Conservation (phyloP, 345 rosid genomes). For the Punica granatum region DNA sequence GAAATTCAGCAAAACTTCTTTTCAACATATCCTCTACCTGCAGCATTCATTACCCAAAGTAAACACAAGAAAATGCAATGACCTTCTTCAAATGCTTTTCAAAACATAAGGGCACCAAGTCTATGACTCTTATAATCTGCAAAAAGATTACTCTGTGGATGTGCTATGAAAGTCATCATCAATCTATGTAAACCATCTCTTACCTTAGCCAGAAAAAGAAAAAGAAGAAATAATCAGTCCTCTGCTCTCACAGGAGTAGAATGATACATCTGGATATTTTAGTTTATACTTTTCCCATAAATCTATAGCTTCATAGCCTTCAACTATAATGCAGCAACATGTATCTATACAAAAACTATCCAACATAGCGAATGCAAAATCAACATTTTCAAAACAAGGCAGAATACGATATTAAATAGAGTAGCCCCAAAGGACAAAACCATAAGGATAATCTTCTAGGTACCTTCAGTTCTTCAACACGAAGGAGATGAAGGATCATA, state of each 20-base stretch:
- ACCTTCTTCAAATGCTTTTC: neutral
- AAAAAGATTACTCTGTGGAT: neutral
- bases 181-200: neutral
- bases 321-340: neutral
- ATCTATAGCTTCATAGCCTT: neutral
- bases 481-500: conserved; percentile 96
- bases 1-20: conserved; percentile 98
- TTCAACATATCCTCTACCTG: conserved; percentile 99
- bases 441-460: conserved; percentile 3
- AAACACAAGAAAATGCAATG: neutral
- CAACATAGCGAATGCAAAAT: neutral
- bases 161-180: neutral
- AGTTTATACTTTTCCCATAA: neutral
- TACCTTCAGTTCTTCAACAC: conserved; percentile 99
- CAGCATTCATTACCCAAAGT: conserved; percentile 15
- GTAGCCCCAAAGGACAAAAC: neutral
- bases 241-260: neutral
- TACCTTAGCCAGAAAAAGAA: neutral
- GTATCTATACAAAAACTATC: neutral
- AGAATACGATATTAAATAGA: neutral
- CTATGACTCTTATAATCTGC: neutral
- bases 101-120: neutral
- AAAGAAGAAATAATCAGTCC: neutral
- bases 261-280: neutral
- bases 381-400: neutral